Evolutionary conservation across 164 flowering plant genomes (phyloP).

Genomic region (Litsea cubeba): DNA sequence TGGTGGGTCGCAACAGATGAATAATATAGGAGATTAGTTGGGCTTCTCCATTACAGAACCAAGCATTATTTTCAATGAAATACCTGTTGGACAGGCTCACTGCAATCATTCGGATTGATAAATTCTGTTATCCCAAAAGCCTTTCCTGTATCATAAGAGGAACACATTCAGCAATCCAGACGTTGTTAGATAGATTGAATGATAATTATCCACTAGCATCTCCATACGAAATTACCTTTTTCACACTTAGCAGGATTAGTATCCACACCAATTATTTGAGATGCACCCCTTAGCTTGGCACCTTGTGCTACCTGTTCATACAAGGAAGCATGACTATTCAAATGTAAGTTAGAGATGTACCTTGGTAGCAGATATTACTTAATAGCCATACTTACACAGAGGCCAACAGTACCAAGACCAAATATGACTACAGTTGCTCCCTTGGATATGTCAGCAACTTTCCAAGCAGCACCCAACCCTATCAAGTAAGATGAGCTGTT

Average conservation of each 20-base stretch:
- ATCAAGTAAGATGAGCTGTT: not conserved
- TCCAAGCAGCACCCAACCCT: slow-evolving; percentile 99
- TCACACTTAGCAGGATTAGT: slow-evolving; percentile 61
- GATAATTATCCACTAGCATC: not conserved
- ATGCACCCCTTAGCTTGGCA: slow-evolving; percentile 79
- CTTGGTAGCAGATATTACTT: not conserved
- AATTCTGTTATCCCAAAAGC: slow-evolving; percentile 82
- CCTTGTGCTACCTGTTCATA: slow-evolving; percentile 83
- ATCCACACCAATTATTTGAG: slow-evolving; percentile 80
- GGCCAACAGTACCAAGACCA: slow-evolving; percentile 98
- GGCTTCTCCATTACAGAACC: not conserved
- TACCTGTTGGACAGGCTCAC: slow-evolving; percentile 88
- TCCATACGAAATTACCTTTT: slow-evolving; percentile 39
- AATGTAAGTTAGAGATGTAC: not conserved
- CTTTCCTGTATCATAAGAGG: slow-evolving; percentile 52
- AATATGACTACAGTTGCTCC: slow-evolving; percentile 85
- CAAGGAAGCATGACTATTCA: not conserved
- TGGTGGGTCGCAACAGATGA: not conserved
- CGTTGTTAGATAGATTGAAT: not conserved
- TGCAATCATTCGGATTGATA: slow-evolving; percentile 66
- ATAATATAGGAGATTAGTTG: too few relatives aligned
- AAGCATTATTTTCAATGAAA: not conserved
- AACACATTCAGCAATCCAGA: not conserved
- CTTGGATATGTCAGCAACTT: slow-evolving; percentile 74
- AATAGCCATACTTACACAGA: slow-evolving; percentile 60